These are phyloP conservation scores for Sarocladium strictum DNA, from an alignment of 2,329 filamentous ascomycete species.

Conservation along the genomic window DNA sequence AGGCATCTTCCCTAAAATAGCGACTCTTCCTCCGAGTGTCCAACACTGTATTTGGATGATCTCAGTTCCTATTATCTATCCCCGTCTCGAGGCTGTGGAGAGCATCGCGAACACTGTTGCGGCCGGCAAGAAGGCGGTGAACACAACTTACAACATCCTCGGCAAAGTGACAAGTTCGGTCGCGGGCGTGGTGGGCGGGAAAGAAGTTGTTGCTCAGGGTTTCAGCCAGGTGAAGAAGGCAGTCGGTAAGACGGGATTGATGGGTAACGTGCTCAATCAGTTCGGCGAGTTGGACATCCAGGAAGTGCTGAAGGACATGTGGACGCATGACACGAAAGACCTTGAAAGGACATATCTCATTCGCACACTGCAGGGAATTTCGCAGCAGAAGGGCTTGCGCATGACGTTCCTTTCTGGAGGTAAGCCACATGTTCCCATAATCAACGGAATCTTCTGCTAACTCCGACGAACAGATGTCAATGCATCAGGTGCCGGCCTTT, in stretches of 20 bases:
- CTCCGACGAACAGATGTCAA: slow-evolving; percentile 59
- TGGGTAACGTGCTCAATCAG: slow-evolving; percentile 92
- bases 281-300: slow-evolving; percentile 94
- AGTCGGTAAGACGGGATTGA: slow-evolving; percentile 88
- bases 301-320: slow-evolving; percentile 92
- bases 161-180: slow-evolving; percentile 94
- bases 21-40: slow-evolving; percentile 81
- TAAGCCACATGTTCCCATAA: slow-evolving; percentile 28
- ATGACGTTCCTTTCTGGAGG: slow-evolving; percentile 96
- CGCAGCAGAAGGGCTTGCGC: slow-evolving; percentile 88
- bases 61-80: slow-evolving; percentile 85
- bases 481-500: slow-evolving; percentile 82
- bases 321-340: slow-evolving; percentile 98
- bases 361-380: slow-evolving; percentile 88
- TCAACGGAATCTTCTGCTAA: slow-evolving; percentile 18
- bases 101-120: slow-evolving; percentile 85
- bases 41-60: slow-evolving; percentile 98
- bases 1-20: slow-evolving; percentile 92
- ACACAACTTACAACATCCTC: slow-evolving; percentile 90
- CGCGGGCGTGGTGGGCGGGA: slow-evolving; percentile 90
- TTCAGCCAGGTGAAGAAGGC: slow-evolving; percentile 96
- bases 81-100: slow-evolving; percentile 84
- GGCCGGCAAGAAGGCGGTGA: slow-evolving; percentile 94
- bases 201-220: slow-evolving; percentile 84
- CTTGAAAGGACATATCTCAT: slow-evolving; percentile 95